Percentiles rank a stretch among this genome's conserved stretches.
phyloP scores from a whole-genome alignment of 371 early-diverging fungal species.

The Saksenaea oblongispora region DNA sequence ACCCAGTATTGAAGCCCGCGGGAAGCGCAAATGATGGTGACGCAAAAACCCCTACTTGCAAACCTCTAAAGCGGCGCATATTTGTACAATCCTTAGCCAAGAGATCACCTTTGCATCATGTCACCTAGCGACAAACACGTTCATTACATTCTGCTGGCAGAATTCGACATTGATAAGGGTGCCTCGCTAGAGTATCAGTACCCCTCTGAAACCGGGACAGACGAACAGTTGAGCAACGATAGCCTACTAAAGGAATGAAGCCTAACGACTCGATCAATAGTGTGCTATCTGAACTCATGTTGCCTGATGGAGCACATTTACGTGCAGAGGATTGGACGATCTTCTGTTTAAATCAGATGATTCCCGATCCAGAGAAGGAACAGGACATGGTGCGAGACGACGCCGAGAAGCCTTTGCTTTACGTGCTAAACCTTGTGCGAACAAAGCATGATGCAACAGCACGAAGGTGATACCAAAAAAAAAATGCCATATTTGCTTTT shows the following conservation, averaged over 20 bases:
- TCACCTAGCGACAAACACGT: constrained; percentile 59
- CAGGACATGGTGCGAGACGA: constrained; percentile 34
- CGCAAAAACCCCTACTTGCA: too few relatives aligned
- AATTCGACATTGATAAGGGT: constrained; percentile 93
- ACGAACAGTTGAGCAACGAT: constrained; percentile 67
- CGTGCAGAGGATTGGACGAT: constrained; percentile 95
- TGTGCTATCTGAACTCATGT: constrained; percentile 90
- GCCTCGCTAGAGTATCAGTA: constrained; percentile 83
- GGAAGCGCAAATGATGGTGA: too few relatives aligned
- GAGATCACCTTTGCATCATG: constrained; percentile 20
- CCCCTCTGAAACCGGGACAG: constrained; percentile 81
- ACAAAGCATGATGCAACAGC: constrained; percentile 85
- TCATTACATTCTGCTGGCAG: constrained; percentile 85
- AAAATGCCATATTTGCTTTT: neutral
- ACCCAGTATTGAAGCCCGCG: too few relatives aligned
- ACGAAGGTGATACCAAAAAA: constrained; percentile 50
- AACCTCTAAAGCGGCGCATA: too few relatives aligned
- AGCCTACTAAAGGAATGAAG: neutral
- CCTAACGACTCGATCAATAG: constrained; percentile 34
- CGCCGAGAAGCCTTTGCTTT: constrained; percentile 71
- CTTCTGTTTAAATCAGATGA: constrained; percentile 83
- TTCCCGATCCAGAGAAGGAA: constrained; percentile 51
- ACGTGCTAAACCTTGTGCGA: constrained; percentile 87
- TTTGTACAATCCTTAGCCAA: neutral
- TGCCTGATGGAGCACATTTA: constrained; percentile 94